Conservation (phyloP, 2,329 filamentous ascomycete species). For the Hypoxylon sp. region DNA sequence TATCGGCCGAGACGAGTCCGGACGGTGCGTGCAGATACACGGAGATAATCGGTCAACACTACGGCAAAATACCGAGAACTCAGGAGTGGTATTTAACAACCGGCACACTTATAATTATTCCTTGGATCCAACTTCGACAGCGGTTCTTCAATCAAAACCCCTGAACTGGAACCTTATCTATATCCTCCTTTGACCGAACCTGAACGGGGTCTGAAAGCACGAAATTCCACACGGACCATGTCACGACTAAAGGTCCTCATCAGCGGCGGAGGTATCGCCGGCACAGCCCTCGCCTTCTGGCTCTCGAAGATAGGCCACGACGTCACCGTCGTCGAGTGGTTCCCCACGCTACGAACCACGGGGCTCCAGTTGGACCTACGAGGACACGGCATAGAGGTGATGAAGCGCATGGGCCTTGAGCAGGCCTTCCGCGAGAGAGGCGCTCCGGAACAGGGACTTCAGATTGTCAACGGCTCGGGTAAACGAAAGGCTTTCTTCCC, state of each 20-base stretch:
- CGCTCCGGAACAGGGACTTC: conserved; percentile 63
- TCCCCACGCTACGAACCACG: conserved; percentile 58
- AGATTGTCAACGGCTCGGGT: conserved; percentile 60
- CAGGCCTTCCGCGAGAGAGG: conserved; percentile 59
- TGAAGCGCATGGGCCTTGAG: conserved; percentile 67
- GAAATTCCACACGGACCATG: conserved; percentile 26
- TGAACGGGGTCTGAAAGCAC: not conserved
- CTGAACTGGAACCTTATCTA: not conserved
- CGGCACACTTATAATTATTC: not conserved
- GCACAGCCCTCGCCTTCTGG: conserved; percentile 64
- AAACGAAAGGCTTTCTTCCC: conserved; percentile 58
- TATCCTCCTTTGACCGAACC: not conserved
- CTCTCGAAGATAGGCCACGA: conserved; percentile 58
- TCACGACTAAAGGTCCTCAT: conserved; percentile 55
- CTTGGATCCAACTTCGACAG: not conserved
- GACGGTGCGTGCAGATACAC: not conserved
- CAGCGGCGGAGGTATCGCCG: conserved; percentile 56
- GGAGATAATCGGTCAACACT: conserved; percentile 32
- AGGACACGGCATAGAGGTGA: conserved; percentile 64
- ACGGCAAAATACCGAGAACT: conserved; percentile 11
- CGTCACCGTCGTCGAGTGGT: conserved; percentile 61
- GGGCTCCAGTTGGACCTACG: conserved; percentile 70
- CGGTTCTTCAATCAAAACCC: not conserved
- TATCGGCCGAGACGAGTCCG: conserved; percentile 31
- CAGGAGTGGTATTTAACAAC: conserved; percentile 8